phyloP scores from a whole-genome alignment of 768 basidiomycete genomes.

The Austroboletus festivus region DNA sequence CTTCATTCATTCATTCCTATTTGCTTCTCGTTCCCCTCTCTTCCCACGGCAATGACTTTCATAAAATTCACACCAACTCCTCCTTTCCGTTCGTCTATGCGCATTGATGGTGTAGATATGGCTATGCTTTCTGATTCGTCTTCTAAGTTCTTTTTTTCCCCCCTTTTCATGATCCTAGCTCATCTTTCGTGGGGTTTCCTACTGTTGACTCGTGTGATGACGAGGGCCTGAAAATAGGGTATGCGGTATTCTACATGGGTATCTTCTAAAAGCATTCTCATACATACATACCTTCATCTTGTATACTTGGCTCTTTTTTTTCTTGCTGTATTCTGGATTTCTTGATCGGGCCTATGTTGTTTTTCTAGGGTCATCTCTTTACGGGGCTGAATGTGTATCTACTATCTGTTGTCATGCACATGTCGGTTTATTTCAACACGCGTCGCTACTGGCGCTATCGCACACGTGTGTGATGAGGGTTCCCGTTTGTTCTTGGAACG shows the following conservation, averaged over 20 bases:
- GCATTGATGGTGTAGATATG: constrained; percentile 13
- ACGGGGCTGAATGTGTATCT: too few species aligned
- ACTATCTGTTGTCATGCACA: too few species aligned
- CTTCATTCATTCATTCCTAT: constrained; percentile 13
- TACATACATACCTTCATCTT: constrained; percentile 7
- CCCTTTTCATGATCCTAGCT: not conserved
- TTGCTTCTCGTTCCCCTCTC: constrained; percentile 8
- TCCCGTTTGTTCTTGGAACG: too few species aligned
- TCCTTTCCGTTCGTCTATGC: too few species aligned
- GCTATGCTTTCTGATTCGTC: not conserved
- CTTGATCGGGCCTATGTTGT: too few species aligned
- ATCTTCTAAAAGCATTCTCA: not conserved
- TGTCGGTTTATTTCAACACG: too few species aligned
- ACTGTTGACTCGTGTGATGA: constrained; percentile 3
- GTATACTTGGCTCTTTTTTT: not conserved
- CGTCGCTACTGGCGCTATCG: too few species aligned
- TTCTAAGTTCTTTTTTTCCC: not conserved
- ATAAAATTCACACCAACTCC: too few species aligned
- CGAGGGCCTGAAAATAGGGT: constrained; percentile 8
- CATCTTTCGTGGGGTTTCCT: constrained; percentile 9
- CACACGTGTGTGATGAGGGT: too few species aligned
- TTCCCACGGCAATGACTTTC: constrained; percentile 5
- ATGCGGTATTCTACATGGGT: constrained; percentile 5
- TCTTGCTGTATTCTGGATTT: too few species aligned
- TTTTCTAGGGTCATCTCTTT: too few species aligned